Percentiles rank a stretch among this genome's conserved stretches.
Conservation (phyloP, 495 filamentous ascomycete species). For the Daldinia childiae region DNA sequence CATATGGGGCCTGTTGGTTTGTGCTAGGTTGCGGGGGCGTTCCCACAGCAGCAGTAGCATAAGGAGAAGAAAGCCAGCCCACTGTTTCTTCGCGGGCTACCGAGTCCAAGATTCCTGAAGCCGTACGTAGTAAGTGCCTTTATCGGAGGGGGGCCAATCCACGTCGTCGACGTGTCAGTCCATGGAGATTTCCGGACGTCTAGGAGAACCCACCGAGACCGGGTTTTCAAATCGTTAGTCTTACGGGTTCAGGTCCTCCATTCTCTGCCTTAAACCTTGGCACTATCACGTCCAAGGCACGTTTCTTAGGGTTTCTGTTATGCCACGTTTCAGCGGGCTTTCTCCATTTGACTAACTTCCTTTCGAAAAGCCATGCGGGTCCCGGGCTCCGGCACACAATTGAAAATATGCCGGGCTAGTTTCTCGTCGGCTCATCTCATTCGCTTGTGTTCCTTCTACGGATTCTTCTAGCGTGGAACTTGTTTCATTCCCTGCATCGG, state of each 20-base stretch:
- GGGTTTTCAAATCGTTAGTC: slow-evolving; percentile 22
- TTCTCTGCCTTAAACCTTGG: slow-evolving; percentile 23
- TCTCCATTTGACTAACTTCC: slow-evolving; percentile 21
- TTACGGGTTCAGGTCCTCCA: slow-evolving; percentile 24
- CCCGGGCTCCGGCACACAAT: slow-evolving; percentile 19
- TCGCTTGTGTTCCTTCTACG: slow-evolving; percentile 30
- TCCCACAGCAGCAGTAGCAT: slow-evolving; percentile 19
- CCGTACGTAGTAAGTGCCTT: slow-evolving; percentile 28
- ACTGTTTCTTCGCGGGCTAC: slow-evolving; percentile 27
- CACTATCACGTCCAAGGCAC: slow-evolving; percentile 37
- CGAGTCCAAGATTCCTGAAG: slow-evolving; percentile 24
- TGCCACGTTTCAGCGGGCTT: slow-evolving; percentile 43
- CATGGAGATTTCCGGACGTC: slow-evolving; percentile 28
- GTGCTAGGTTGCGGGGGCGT: slow-evolving; percentile 35
- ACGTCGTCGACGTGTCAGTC: slow-evolving; percentile 38
- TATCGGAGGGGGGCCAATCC: slow-evolving; percentile 29
- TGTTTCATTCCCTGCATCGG: slow-evolving; percentile 42
- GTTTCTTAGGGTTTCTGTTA: slow-evolving; percentile 38
- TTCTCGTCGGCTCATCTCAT: slow-evolving; percentile 25
- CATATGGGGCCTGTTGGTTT: slow-evolving; percentile 21
- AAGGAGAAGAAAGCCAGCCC: slow-evolving; percentile 5
- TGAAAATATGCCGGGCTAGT: slow-evolving; percentile 33
- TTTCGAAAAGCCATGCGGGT: slow-evolving; percentile 19
- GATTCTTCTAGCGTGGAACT: slow-evolving; percentile 37
- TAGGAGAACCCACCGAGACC: slow-evolving; percentile 37